Percentiles rank a stretch among this genome's conserved stretches.
Evolutionary conservation across 2,329 filamentous ascomycete genomes (phyloP).

Genomic region (Neophaeococcomyces mojaviensis): DNA sequence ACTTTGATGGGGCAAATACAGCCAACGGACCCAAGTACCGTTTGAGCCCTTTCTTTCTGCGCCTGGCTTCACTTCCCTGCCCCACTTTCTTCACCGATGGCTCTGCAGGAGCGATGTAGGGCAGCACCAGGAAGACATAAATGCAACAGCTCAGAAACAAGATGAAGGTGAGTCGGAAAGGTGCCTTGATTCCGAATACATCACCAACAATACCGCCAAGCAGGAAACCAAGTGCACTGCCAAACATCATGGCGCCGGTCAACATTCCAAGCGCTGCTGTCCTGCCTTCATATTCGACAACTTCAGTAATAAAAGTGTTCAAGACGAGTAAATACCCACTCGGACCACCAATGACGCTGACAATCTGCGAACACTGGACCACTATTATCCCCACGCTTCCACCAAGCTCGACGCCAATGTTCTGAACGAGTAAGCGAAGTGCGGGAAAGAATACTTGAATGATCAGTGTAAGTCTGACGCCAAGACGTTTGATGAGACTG

Average conservation of each 20-base stretch:
- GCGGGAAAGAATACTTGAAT: slow-evolving; percentile 59
- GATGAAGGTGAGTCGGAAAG: slow-evolving; percentile 57
- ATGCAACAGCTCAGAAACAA: slow-evolving; percentile 43
- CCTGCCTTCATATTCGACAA: slow-evolving; percentile 51
- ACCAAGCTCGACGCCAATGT: slow-evolving; percentile 56
- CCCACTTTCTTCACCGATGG: background rate
- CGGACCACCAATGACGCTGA: slow-evolving; percentile 61
- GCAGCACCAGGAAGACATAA: slow-evolving; percentile 37
- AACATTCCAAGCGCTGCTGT: slow-evolving; percentile 60
- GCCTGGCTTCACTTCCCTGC: background rate
- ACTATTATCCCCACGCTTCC: slow-evolving; percentile 58
- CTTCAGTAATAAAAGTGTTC: slow-evolving; percentile 61
- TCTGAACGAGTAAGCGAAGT: slow-evolving; percentile 56
- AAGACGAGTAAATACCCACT: slow-evolving; percentile 61
- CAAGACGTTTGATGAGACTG: slow-evolving; percentile 59
- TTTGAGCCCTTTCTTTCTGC: slow-evolving; percentile 28
- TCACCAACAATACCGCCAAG: slow-evolving; percentile 60
- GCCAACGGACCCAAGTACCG: slow-evolving; percentile 47
- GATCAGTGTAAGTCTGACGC: slow-evolving; percentile 55
- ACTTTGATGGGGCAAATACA: slow-evolving; percentile 52
- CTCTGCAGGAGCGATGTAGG: slow-evolving; percentile 41
- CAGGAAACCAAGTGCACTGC: slow-evolving; percentile 56
- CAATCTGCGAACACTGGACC: slow-evolving; percentile 59
- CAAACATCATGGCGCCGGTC: slow-evolving; percentile 61
- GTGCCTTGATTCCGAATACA: slow-evolving; percentile 53